Evolutionary conservation across 176 grass and related monocot species (phyloP), one percentile per base, ranked within the genome.

Genomic region (Melocanna baccifera): DNA sequence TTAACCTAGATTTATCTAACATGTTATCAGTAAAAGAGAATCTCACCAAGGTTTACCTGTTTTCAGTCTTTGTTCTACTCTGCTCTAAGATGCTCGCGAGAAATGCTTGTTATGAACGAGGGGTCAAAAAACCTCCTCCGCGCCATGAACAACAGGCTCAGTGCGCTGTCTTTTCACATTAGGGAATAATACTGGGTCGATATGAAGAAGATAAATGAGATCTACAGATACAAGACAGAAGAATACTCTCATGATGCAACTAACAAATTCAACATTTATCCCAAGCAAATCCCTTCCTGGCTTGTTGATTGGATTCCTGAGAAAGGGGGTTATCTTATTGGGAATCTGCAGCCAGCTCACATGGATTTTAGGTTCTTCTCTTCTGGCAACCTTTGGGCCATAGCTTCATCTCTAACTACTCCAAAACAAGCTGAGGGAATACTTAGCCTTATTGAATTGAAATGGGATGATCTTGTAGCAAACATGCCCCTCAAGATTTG

Each of bases 181-280:
- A 90, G 93, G 70, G 93, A 94, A 42, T 94, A 94, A 61, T 94
- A 92, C 55, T 94, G 93, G 93, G 93, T 92, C 13, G 90, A 94
- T 69, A 94, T 94, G 93, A 92, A 88, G 51, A 94, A 94, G 79
- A 90, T 94, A 85, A 94, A 94, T 73, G 93, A 94, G 79, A 94
- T 94, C 80, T 94, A 94, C 71, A 81, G 93, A 79, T 94, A 94
- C 66, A 94, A 94, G 61, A 94, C 93, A 73, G 93, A 94, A 88
- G 93, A 94, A 84, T 94, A 94, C 81, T 94, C 93, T 9, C 90
- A 92, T 76, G 93, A 94, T 15, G 93, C 93, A 56, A 92, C 90
- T 48, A 94, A 94, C 88, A 94, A 94, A 85, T 94, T 94, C 66
- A 94, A 94, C 79, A 94, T 94, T 75, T 94, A 94, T 69, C 93